Evolutionary conservation across 495 filamentous ascomycete species (phyloP).

Genomic region (Amphirosellinia nigrospora): DNA sequence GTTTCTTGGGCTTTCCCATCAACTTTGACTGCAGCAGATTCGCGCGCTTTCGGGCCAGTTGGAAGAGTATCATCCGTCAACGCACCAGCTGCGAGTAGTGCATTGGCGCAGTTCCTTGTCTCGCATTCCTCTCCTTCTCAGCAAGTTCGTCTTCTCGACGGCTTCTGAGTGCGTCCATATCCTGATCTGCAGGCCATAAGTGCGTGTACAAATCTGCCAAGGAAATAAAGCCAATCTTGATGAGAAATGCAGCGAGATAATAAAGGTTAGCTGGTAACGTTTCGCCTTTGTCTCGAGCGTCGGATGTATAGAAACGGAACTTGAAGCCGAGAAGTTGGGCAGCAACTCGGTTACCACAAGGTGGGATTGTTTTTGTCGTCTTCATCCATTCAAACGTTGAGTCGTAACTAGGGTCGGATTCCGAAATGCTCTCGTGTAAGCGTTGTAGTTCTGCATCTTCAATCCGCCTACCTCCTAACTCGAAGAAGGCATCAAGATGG

Average conservation of each 20-base stretch:
- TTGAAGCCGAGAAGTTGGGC: conserved; percentile 98
- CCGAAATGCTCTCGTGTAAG: conserved; percentile 51
- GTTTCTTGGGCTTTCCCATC: conserved; percentile 36
- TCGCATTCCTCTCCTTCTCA: conserved; percentile 71
- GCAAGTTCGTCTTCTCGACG: conserved; percentile 77
- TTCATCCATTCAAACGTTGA: conserved; percentile 71
- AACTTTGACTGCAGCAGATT: conserved; percentile 36
- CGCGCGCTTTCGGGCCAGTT: conserved; percentile 39
- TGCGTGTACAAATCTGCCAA: conserved; percentile 91
- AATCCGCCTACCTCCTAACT: conserved; percentile 69
- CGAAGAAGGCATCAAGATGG: conserved; percentile 86
- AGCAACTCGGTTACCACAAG: conserved; percentile 84
- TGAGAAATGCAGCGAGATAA: conserved; percentile 85
- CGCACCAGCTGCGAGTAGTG: conserved; percentile 86
- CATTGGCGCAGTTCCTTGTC: conserved; percentile 71
- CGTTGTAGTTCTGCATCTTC: conserved; percentile 55
- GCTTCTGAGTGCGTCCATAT: conserved; percentile 73
- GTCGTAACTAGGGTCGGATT: conserved; percentile 41
- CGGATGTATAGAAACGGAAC: conserved; percentile 86
- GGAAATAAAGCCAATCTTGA: conserved; percentile 98
- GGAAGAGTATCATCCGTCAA: conserved; percentile 75
- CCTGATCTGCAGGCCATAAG: conserved; percentile 82
- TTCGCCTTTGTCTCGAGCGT: conserved; percentile 69
- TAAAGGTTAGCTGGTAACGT: conserved; percentile 87
- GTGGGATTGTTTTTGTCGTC: conserved; percentile 78